Evolutionary conservation across 257 asterid genomes (phyloP), one percentile per base, ranked within the genome.

Genomic region (Rehmannia glutinosa): DNA sequence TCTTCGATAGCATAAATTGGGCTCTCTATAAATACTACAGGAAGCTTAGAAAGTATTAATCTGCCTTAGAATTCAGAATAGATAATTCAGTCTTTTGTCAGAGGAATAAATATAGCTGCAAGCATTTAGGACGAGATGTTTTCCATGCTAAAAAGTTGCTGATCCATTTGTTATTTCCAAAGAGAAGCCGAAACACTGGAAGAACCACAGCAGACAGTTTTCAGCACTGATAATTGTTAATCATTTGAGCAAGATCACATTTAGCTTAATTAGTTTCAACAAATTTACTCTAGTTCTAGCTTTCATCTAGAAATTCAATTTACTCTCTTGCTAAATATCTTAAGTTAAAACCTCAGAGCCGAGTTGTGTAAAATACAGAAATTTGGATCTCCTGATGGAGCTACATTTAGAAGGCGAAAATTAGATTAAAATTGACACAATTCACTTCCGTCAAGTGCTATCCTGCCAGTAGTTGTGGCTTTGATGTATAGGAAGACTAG

Each of bases 71-170:
- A 50, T 50, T 38, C 20, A 47, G 35, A 20, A 39, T 70, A 51
- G 53, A 49, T 35, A 49, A 43, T 38, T 30, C 27, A 33, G 57
- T n/a, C 58, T 58, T n/a, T n/a, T 25, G 20, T 50, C 11, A 39
- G 24, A 15, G 53, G 42, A 59, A 24, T 60, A 70, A 1, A 47
- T 13, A 27, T 59, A 51, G 25, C 33, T 20, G 24, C 12, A 39
- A 62, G 70, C 69, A 61, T 25, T 60, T 70, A 36, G 7, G 35
- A 25, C 53, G 55, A 17, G 23, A 4, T 32, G 27, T 45, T 50
- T 60, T 19, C 1, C n/a, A 49, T 5, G 39, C 27, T 24, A 23
- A 20, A 24, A 24, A 42, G 35, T 16, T 47, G 4, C 19, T 39
- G n/a, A 23, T 59, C 20, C 13, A 6, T 61, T 60, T 28, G 9